Conservation (phyloP, 2,329 filamentous ascomycete genomes). For the Fusarium lateritium region DNA sequence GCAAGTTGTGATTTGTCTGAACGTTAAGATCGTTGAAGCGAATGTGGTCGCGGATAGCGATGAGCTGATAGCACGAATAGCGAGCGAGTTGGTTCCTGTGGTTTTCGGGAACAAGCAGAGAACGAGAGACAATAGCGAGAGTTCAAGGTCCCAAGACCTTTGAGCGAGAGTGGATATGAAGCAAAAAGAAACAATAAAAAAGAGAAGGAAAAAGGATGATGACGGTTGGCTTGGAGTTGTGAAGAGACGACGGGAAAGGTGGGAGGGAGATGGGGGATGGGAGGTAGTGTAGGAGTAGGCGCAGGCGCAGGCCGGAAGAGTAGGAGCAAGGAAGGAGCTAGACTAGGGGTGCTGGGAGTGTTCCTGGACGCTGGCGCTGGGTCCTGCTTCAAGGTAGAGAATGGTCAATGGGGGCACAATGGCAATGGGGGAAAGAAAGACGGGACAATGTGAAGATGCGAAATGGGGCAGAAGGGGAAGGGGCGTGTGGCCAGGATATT, state of each 20-base stretch:
- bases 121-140: conserved; percentile 44
- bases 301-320: conserved; percentile 21
- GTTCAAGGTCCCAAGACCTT: conserved; percentile 36
- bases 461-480: conserved; percentile 19
- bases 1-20: conserved; percentile 1
- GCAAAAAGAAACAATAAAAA: conserved; percentile 34
- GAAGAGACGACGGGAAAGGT: conserved; percentile 32
- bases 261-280: conserved; percentile 35
- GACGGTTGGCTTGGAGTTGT: conserved; percentile 37
- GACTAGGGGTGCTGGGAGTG: conserved; percentile 35
- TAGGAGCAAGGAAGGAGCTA: conserved; percentile 21
- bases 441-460: conserved; percentile 18
- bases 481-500: conserved; percentile 39
- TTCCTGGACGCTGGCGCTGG: conserved; percentile 28
- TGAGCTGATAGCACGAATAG: conserved; percentile 35
- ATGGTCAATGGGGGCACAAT: conserved; percentile 17
- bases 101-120: conserved; percentile 27
- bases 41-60: conserved; percentile 36
- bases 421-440: conserved; percentile 11
- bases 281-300: conserved; percentile 41
- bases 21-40: conserved; percentile 33
- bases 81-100: conserved; percentile 25
- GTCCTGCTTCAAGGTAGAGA: conserved; percentile 28
- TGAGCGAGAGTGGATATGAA: conserved; percentile 40
- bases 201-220: conserved; percentile 28